phyloP scores from a whole-genome alignment of 176 grass and related monocot genomes.

The Phragmites australis region DNA sequence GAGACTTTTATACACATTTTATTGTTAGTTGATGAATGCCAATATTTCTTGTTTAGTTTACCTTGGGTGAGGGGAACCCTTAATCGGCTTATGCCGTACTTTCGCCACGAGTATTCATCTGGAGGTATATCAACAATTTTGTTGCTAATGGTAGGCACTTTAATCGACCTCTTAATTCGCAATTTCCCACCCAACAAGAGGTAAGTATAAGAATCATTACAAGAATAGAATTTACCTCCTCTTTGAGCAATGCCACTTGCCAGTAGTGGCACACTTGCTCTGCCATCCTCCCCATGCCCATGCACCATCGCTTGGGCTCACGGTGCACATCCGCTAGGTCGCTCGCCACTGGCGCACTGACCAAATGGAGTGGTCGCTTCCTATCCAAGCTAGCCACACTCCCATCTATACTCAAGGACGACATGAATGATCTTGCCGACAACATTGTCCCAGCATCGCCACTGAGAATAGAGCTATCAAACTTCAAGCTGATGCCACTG shows the following conservation, averaged over 20 bases:
- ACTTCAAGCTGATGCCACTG: constrained; percentile 68
- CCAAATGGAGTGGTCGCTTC: constrained; percentile 70
- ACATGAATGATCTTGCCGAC: constrained; percentile 60
- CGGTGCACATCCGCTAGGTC: constrained; percentile 45
- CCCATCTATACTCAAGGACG: constrained; percentile 78
- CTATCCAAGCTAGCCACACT: constrained; percentile 68
- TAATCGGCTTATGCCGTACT: constrained; percentile 97
- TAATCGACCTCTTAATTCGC: constrained; percentile 86
- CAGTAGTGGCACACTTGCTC: constrained; percentile 61
- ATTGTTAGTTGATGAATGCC: constrained; percentile 25
- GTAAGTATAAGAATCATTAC: neutral
- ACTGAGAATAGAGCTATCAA: constrained; percentile 48
- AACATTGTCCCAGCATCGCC: constrained; percentile 50
- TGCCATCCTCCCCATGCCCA: constrained; percentile 59
- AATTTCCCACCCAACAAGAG: constrained; percentile 51
- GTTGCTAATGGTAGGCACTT: constrained; percentile 93
- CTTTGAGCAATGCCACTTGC: constrained; percentile 88
- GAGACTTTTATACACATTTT: constrained; percentile 14
- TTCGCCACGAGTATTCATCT: constrained; percentile 96
- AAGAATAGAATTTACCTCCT: constrained; percentile 55
- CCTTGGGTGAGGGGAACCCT: constrained; percentile 98
- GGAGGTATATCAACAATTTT: constrained; percentile 92
- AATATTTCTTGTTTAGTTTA: constrained; percentile 41
- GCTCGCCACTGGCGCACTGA: constrained; percentile 45
- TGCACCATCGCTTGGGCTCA: constrained; percentile 55